Conservation (phyloP, 2,329 filamentous ascomycete species). For the Fusarium mundagurra region DNA sequence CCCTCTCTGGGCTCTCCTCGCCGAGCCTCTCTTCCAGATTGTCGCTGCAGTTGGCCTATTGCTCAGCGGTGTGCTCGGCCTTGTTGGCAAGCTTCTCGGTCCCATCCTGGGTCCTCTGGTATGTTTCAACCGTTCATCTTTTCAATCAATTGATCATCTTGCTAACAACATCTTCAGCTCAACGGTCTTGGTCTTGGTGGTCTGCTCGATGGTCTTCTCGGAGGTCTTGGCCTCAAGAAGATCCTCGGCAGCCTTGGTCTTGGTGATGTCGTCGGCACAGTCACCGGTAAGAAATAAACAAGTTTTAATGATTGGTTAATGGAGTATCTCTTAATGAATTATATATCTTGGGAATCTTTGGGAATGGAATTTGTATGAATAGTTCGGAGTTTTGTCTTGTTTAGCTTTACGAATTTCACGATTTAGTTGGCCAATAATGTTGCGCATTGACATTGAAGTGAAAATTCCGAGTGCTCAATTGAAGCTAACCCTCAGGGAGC, state of each 20-base stretch:
- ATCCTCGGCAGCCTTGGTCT: conserved; percentile 79
- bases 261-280: conserved; percentile 53
- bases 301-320: conserved; percentile 1
- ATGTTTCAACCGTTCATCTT: background rate
- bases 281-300: conserved; percentile 50
- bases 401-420: conserved; percentile 30
- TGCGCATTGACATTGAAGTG: background rate
- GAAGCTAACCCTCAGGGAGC: background rate
- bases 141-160: background rate
- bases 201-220: conserved; percentile 80
- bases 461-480: background rate
- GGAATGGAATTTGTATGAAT: conserved; percentile 9
- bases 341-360: background rate
- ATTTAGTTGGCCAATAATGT: conserved; percentile 23
- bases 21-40: conserved; percentile 92
- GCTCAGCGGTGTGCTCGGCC: conserved; percentile 82
- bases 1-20: conserved; percentile 84
- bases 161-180: conserved; percentile 54
- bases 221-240: conserved; percentile 79
- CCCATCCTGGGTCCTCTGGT: conserved; percentile 29
- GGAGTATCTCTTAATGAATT: conserved; percentile 8
- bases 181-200: conserved; percentile 85
- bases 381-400: conserved; percentile 22
- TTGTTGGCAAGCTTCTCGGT: conserved; percentile 78
- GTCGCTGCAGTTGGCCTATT: conserved; percentile 87